Evolutionary conservation across 176 grass and related monocot genomes (phyloP).

Genomic region (Coix lacrymajobi): DNA sequence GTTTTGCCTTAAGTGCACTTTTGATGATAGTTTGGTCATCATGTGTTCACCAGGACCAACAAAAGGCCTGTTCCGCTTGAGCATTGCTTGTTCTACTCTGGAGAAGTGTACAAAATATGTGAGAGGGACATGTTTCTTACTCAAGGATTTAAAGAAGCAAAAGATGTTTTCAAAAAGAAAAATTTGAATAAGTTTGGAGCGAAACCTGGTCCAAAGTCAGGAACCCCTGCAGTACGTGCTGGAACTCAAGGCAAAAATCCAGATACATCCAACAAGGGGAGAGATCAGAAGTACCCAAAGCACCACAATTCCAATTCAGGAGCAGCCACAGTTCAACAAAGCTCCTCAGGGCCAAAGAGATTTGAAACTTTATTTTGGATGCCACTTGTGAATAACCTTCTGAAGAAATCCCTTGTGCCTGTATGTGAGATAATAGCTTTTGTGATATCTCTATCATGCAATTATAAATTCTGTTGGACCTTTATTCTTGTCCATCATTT

Average conservation of each 20-base stretch:
- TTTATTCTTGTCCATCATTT: slow-evolving; percentile 2
- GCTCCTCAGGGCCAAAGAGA: slow-evolving; percentile 60
- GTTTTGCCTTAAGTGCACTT: background rate
- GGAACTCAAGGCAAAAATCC: slow-evolving; percentile 52
- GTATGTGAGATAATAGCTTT: slow-evolving; percentile 43
- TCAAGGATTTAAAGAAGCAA: slow-evolving; percentile 83
- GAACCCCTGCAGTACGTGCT: slow-evolving; percentile 29
- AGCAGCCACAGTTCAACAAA: slow-evolving; percentile 45
- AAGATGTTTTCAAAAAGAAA: slow-evolving; percentile 86
- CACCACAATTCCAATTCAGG: slow-evolving; percentile 47
- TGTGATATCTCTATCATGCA: slow-evolving; percentile 20
- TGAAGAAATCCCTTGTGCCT: slow-evolving; percentile 86
- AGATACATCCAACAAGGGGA: slow-evolving; percentile 49
- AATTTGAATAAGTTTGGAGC: slow-evolving; percentile 44
- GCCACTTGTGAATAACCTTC: slow-evolving; percentile 82
- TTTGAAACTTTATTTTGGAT: slow-evolving; percentile 72
- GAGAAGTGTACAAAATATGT: slow-evolving; percentile 80
- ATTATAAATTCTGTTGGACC: background rate
- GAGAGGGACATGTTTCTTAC: slow-evolving; percentile 74
- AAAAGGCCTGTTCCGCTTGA: slow-evolving; percentile 93
- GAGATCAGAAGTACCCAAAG: slow-evolving; percentile 68
- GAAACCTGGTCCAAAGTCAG: slow-evolving; percentile 48
- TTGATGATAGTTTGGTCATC: slow-evolving; percentile 7
- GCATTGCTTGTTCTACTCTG: slow-evolving; percentile 94
- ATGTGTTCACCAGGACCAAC: slow-evolving; percentile 60